phyloP scores from a whole-genome alignment of 352 stramenopile species.

The Lagenidium giganteum region DNA sequence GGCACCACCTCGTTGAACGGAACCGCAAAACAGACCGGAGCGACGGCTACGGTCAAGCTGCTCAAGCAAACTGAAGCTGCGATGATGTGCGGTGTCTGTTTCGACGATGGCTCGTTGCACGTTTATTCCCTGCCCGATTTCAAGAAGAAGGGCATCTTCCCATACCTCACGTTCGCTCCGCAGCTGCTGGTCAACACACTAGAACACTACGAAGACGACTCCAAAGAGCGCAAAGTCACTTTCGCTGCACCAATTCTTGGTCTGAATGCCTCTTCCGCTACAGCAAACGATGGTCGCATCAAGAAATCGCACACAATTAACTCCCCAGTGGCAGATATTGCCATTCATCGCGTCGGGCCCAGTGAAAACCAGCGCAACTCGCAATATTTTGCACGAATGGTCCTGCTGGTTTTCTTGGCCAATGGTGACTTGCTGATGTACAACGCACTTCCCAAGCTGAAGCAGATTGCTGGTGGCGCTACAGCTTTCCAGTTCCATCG shows the following conservation, averaged over 20 bases:
- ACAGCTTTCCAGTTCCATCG: constrained; percentile 59
- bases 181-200: constrained; percentile 60
- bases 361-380: constrained; percentile 54
- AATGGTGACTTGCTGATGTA: constrained; percentile 75
- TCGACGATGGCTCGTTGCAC: constrained; percentile 59
- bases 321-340: constrained; percentile 62
- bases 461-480: no score
- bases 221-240: constrained; percentile 32
- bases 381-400: constrained; percentile 57
- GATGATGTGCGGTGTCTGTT: constrained; percentile 69
- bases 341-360: constrained; percentile 60
- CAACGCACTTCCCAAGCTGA: constrained; percentile 33
- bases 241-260: constrained; percentile 46
- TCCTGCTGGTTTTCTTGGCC: constrained; percentile 63
- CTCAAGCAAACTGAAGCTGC: constrained; percentile 34
- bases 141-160: constrained; percentile 51
- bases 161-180: constrained; percentile 63
- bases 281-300: constrained; percentile 54
- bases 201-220: constrained; percentile 33
- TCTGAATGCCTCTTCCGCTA: constrained; percentile 47
- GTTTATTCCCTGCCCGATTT: constrained; percentile 70
- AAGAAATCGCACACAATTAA: constrained; percentile 71
- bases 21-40: constrained; percentile 15
- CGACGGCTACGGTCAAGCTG: constrained; percentile 36
- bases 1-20: constrained; percentile 16